Conservation (phyloP, 441 rosid genomes). For the Gossypium schwendimanii region DNA sequence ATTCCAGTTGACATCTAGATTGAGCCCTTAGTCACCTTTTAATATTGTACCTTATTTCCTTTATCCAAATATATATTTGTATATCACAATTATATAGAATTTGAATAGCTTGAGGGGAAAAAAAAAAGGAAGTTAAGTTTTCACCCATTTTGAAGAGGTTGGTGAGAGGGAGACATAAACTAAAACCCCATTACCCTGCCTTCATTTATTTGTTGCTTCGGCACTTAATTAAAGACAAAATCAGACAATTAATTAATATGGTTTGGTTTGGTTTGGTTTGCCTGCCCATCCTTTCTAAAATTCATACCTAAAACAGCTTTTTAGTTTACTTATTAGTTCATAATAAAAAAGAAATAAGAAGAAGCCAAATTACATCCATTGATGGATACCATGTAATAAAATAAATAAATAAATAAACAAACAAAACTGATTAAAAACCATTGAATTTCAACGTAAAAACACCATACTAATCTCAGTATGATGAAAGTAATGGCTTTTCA, state of each 20-base stretch:
- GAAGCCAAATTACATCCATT: too few relatives aligned
- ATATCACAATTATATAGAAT: neutral
- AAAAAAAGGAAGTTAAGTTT: neutral
- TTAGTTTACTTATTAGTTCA: neutral
- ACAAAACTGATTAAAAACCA: too few relatives aligned
- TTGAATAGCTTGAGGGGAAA: neutral
- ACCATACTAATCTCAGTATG: neutral
- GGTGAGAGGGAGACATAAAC: slow-evolving; percentile 4
- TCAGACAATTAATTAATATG: neutral
- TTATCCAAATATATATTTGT: too few relatives aligned
- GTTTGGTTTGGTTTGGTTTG: neutral
- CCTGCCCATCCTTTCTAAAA: neutral
- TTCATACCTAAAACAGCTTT: neutral
- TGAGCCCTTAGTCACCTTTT: too few relatives aligned
- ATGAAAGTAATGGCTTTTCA: neutral
- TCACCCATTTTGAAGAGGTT: neutral
- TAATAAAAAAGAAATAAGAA: too few relatives aligned
- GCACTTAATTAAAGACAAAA: neutral
- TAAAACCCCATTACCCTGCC: slow-evolving; percentile 10
- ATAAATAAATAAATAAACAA: too few relatives aligned
- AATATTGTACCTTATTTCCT: too few relatives aligned
- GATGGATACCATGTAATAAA: too few relatives aligned
- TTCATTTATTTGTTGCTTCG: neutral
- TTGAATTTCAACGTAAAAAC: too few relatives aligned
- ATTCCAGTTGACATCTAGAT: too few relatives aligned